phyloP scores from a whole-genome alignment of 108 stramenopile genomes.

The Skeletonema marinoi region DNA sequence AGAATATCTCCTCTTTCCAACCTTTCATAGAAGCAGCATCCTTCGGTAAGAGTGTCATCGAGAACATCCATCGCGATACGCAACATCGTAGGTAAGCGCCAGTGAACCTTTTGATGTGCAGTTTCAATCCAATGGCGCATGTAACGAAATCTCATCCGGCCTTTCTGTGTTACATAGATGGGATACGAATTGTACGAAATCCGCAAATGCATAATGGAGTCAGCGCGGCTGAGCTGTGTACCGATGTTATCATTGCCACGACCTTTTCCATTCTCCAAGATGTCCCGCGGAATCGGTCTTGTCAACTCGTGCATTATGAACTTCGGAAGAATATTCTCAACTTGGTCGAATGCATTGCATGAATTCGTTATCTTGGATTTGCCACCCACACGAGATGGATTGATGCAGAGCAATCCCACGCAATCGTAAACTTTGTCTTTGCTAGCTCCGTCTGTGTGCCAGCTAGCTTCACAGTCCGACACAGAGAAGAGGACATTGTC shows the following conservation, averaged over 20 bases:
- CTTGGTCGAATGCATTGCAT: background rate
- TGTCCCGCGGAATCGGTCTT: slow-evolving; percentile 11
- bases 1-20: slow-evolving; percentile 17
- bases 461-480: slow-evolving; percentile 16
- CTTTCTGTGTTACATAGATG: background rate
- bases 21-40: slow-evolving; percentile 2
- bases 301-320: slow-evolving; percentile 24
- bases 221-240: background rate
- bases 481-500: slow-evolving; percentile 28
- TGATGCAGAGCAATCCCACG: slow-evolving; percentile 20
- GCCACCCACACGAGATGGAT: slow-evolving; percentile 14
- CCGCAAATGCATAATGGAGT: background rate
- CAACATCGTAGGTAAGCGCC: slow-evolving; percentile 1
- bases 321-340: slow-evolving; percentile 10
- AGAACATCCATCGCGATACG: slow-evolving; percentile 17
- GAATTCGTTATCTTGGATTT: slow-evolving; percentile 11
- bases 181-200: slow-evolving; percentile 26
- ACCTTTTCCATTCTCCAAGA: slow-evolving; percentile 21
- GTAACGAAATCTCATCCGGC: slow-evolving; percentile 20
- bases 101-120: slow-evolving; percentile 16
- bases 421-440: slow-evolving; percentile 15
- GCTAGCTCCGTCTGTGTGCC: slow-evolving; percentile 33
- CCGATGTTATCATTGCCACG: background rate
- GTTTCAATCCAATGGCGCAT: slow-evolving; percentile 34
- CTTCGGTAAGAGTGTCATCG: slow-evolving; percentile 13